Evolutionary conservation across 192 early-diverging fungal genomes (phyloP).

Genomic region (Coemansia sp.): DNA sequence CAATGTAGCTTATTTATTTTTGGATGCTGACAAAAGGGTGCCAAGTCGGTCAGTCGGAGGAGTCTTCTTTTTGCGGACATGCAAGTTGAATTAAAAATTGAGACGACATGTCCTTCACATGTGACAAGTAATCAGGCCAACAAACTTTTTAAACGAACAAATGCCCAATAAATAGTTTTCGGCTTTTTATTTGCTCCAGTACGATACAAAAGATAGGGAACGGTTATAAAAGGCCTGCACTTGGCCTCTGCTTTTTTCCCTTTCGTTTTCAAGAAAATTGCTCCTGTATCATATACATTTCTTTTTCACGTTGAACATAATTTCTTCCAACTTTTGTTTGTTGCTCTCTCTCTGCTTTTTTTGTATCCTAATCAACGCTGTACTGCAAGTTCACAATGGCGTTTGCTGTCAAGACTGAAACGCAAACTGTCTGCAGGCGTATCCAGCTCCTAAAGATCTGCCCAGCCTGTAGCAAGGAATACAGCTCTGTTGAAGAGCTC

Average conservation of each 20-base stretch:
- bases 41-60: too few relatives aligned
- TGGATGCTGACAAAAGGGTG: too few relatives aligned
- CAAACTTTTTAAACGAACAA: not conserved
- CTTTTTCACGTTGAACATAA: too few relatives aligned
- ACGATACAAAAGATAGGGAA: not conserved
- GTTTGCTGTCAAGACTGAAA: not conserved
- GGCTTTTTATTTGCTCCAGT: too few relatives aligned
- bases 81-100: not conserved
- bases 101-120: not conserved
- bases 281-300: too few relatives aligned
- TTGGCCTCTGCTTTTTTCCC: not conserved
- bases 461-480: slow-evolving; percentile 2
- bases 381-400: not conserved
- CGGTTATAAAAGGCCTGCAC: not conserved
- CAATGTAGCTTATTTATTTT: too few relatives aligned
- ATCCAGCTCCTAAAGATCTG: not conserved
- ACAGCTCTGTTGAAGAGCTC: not conserved
- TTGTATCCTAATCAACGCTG: not conserved
- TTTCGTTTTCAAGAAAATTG: not conserved
- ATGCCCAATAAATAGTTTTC: too few relatives aligned
- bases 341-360: not conserved
- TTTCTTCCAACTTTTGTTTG: too few relatives aligned
- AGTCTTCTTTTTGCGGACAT: not conserved
- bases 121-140: not conserved
- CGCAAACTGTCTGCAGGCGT: not conserved